These are phyloP conservation scores for Bryoerythrophyllum caledonicum DNA, from an alignment of 225 moss, liverwort and hornwort species.

Conservation along the genomic window DNA sequence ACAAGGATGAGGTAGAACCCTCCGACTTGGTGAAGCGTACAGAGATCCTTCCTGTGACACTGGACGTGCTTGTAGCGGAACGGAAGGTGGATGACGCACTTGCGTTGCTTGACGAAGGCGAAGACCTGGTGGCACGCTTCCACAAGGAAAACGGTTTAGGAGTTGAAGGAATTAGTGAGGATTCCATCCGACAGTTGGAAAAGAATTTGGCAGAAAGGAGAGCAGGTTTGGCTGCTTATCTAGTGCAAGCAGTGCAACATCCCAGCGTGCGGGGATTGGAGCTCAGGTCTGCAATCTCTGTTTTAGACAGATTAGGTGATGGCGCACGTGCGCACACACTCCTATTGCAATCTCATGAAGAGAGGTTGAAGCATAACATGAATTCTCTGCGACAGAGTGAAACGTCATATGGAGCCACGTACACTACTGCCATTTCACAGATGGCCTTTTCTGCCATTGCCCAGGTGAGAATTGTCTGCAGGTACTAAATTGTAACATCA, in stretches of 20 bases:
- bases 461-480: constrained; percentile 34
- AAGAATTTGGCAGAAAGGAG: constrained; percentile 43
- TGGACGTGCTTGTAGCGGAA: constrained; percentile 55
- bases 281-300: constrained; percentile 52
- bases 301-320: constrained; percentile 49
- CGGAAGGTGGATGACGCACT: constrained; percentile 59
- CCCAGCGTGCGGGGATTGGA: constrained; percentile 50
- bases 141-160: constrained; percentile 20
- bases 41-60: constrained; percentile 44
- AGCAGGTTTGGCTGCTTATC: constrained; percentile 44
- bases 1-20: constrained; percentile 42
- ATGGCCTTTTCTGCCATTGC: constrained; percentile 56
- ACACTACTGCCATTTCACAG: constrained; percentile 52
- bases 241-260: constrained; percentile 53
- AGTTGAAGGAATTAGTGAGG: constrained; percentile 34
- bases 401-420: constrained; percentile 36
- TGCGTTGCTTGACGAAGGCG: constrained; percentile 51
- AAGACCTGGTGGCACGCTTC: constrained; percentile 40
- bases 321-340: constrained; percentile 47
- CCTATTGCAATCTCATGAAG: constrained; percentile 51
- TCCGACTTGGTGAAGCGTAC: constrained; percentile 35
- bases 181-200: constrained; percentile 32
- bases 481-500: background rate
- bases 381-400: constrained; percentile 38
- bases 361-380: constrained; percentile 47